phyloP scores from a whole-genome alignment of 2,329 filamentous ascomycete genomes.

The Tolypocladium album region DNA sequence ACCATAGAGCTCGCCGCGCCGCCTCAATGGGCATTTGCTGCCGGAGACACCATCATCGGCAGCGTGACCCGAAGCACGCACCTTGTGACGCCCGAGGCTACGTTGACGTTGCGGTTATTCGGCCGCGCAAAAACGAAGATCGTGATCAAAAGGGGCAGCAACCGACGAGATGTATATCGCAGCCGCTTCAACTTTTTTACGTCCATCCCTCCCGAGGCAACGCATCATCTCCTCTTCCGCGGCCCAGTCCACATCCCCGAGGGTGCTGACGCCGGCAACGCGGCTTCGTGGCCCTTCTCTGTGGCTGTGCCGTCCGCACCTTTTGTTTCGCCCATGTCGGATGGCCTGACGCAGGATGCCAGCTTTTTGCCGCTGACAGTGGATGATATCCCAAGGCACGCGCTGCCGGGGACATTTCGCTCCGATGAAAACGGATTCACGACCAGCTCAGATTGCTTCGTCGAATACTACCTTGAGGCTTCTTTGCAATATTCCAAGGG shows the following conservation, averaged over 20 bases:
- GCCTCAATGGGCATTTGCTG: not conserved
- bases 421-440: not conserved
- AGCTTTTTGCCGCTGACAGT: slow-evolving; percentile 7
- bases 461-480: slow-evolving; percentile 25
- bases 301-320: slow-evolving; percentile 13
- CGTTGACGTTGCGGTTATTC: slow-evolving; percentile 10
- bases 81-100: slow-evolving; percentile 10
- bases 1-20: slow-evolving; percentile 1
- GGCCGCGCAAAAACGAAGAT: slow-evolving; percentile 17
- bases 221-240: slow-evolving; percentile 6
- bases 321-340: not conserved
- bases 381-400: slow-evolving; percentile 1
- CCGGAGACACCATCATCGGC: slow-evolving; percentile 17
- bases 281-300: slow-evolving; percentile 15
- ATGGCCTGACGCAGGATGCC: not conserved
- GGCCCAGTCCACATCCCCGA: slow-evolving; percentile 16
- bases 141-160: slow-evolving; percentile 4
- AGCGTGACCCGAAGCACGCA: slow-evolving; percentile 9
- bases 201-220: not conserved
- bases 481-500: slow-evolving; percentile 7
- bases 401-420: slow-evolving; percentile 9
- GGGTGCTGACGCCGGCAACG: not conserved
- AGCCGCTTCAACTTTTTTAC: slow-evolving; percentile 14
- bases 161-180: slow-evolving; percentile 7
- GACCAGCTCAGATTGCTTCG: slow-evolving; percentile 12